Evolutionary conservation across 2,329 filamentous ascomycete genomes (phyloP).

Genomic region (Neopestalotiopsis sp.): DNA sequence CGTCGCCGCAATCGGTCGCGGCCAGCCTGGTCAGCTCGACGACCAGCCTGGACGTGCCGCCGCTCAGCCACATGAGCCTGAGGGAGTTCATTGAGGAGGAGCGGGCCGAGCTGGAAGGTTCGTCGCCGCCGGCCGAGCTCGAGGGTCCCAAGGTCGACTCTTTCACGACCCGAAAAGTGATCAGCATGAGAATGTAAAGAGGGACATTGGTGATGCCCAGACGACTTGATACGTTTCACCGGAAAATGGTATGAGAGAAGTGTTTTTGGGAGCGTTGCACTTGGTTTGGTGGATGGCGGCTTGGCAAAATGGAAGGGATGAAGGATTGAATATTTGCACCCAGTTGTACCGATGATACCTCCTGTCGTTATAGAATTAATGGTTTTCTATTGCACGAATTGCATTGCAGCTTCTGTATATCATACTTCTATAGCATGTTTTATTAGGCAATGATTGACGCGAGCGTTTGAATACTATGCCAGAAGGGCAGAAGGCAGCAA

Average conservation of each 20-base stretch:
- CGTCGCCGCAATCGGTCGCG: constrained; percentile 15
- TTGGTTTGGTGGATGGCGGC: not conserved
- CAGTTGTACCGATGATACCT: not conserved
- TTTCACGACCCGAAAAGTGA: constrained; percentile 1
- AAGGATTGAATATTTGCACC: not conserved
- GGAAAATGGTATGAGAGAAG: not conserved
- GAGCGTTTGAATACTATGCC: not conserved
- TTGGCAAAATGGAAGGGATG: not conserved
- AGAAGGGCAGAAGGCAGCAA: not conserved
- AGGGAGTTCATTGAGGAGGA: constrained; percentile 6
- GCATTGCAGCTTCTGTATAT: not conserved
- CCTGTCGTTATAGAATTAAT: not conserved
- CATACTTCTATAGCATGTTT: not conserved
- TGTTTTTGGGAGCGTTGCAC: not conserved
- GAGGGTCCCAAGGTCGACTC: constrained; percentile 9
- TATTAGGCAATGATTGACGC: not conserved
- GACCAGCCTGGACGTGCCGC: constrained; percentile 13
- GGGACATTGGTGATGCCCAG: not conserved
- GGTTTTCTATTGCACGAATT: not conserved
- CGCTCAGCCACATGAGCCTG: constrained; percentile 12
- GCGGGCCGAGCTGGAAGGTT: constrained; percentile 12
- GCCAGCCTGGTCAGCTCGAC: constrained; percentile 12
- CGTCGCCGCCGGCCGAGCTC: constrained; percentile 15
- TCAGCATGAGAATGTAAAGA: constrained; percentile 10
- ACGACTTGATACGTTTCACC: not conserved